These are phyloP conservation scores for Rubia yunnanensis DNA, from an alignment of 257 asterid species.

Conservation along the genomic window DNA sequence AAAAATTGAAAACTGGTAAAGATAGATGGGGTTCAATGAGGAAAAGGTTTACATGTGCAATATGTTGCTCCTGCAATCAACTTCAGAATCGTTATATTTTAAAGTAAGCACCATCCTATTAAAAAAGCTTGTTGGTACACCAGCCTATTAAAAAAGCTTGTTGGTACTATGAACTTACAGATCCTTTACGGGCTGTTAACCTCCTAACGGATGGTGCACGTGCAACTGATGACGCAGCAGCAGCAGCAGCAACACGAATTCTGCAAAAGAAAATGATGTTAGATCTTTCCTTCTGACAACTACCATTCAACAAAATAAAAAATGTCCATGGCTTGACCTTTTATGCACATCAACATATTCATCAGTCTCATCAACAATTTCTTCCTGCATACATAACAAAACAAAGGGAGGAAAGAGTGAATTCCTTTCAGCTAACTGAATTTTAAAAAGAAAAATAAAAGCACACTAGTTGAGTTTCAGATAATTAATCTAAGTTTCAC, in stretches of 20 bases:
- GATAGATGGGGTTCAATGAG: not conserved
- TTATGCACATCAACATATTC: slow-evolving; percentile 87
- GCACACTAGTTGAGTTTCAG: not conserved
- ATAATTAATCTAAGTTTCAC: slow-evolving; percentile 17
- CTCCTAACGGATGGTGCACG: slow-evolving; percentile 76
- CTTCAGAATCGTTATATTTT: not conserved
- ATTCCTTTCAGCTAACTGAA: not conserved
- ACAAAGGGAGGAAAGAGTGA: not conserved
- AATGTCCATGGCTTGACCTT: slow-evolving; percentile 28
- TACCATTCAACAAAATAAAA: slow-evolving; percentile 4
- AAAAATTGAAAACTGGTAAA: not conserved
- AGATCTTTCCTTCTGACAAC: not conserved
- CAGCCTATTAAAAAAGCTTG: not conserved
- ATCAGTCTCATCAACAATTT: slow-evolving; percentile 91
- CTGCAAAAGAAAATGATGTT: slow-evolving; percentile 30
- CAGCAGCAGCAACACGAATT: slow-evolving; percentile 92
- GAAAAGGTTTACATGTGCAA: not conserved
- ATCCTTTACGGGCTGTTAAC: slow-evolving; percentile 44
- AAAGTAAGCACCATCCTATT: not conserved
- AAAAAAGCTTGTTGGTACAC: too few species aligned
- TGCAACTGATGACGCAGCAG: slow-evolving; percentile 81
- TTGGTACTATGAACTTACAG: slow-evolving; percentile 35
- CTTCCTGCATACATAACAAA: slow-evolving; percentile 48
- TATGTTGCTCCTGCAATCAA: not conserved
- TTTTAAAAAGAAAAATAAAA: not conserved